A percentile compares a stretch with the other conserved stretches of the same genome.
Evolutionary conservation across 1,284 basidiomycete genomes (phyloP).

Genomic region (Leccinum holopus): DNA sequence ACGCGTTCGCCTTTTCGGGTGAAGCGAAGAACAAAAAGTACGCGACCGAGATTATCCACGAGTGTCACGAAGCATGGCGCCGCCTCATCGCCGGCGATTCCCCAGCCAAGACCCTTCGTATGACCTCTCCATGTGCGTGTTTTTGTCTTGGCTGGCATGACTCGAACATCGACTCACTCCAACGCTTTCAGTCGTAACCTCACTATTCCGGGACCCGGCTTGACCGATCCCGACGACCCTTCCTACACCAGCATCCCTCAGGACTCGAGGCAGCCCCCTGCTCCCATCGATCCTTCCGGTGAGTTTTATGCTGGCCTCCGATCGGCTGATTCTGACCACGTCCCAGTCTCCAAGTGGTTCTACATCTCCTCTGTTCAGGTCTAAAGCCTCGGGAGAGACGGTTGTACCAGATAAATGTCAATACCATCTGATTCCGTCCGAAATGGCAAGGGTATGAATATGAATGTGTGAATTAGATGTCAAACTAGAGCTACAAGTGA

Average conservation of each 20-base stretch:
- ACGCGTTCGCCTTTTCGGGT: conserved; percentile 98
- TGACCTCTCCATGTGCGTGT: conserved; percentile 78
- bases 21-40: conserved; percentile 99
- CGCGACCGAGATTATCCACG: conserved; percentile 97
- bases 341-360: conserved; percentile 84
- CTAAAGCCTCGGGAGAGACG: conserved; percentile 32
- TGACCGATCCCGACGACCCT: conserved; percentile 63
- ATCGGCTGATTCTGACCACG: conserved; percentile 33
- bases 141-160: conserved; percentile 1
- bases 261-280: conserved; percentile 81
- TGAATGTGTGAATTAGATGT: conserved; percentile 8
- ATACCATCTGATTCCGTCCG: conserved; percentile 5
- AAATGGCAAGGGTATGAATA: neutral
- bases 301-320: conserved; percentile 33
- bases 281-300: conserved; percentile 87
- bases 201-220: conserved; percentile 72
- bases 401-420: conserved; percentile 6
- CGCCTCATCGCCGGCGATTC: conserved; percentile 82
- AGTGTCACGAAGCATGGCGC: conserved; percentile 99
- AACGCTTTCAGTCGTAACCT: conserved; percentile 55
- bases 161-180: conserved; percentile 2
- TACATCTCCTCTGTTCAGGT: conserved; percentile 84
- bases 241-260: conserved; percentile 68
- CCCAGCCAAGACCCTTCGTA: conserved; percentile 67
- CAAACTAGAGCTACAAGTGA: conserved; percentile 36